Conservation (phyloP, 2,329 filamentous ascomycete genomes). For the Colletotrichum chrysophilum region DNA sequence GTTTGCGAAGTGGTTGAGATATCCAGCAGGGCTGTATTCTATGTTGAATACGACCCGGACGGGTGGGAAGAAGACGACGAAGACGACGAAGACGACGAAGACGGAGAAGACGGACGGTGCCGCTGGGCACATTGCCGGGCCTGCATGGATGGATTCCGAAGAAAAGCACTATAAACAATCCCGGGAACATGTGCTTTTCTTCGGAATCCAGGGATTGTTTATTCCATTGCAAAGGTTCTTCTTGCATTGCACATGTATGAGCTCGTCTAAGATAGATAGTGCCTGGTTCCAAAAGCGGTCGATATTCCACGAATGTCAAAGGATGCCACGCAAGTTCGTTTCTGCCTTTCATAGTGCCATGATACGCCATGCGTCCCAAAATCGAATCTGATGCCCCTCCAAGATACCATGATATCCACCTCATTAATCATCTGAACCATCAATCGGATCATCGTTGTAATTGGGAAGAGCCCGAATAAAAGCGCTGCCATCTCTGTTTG, state of each 20-base stretch:
- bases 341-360: background rate
- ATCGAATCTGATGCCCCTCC: background rate
- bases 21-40: background rate
- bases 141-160: background rate
- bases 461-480: constrained; percentile 15
- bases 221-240: background rate
- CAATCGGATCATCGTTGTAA: constrained; percentile 19
- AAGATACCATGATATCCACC: background rate
- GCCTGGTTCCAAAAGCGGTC: constrained; percentile 11
- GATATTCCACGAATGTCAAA: constrained; percentile 19
- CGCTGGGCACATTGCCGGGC: background rate
- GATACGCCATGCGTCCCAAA: background rate
- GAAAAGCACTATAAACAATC: background rate
- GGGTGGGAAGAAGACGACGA: background rate
- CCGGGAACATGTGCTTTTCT: too few relatives aligned
- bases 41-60: background rate
- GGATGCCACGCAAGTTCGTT: background rate
- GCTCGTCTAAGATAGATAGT: constrained; percentile 1
- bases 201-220: background rate
- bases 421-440: constrained; percentile 9
- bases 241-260: constrained; percentile 2
- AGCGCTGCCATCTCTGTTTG: constrained; percentile 7
- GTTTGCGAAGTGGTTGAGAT: background rate
- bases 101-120: background rate
- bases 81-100: too few relatives aligned